Evolutionary conservation across 2,329 filamentous ascomycete species (phyloP), one percentile per base, ranked within the genome.

Genomic region (Xylariaceae sp.): DNA sequence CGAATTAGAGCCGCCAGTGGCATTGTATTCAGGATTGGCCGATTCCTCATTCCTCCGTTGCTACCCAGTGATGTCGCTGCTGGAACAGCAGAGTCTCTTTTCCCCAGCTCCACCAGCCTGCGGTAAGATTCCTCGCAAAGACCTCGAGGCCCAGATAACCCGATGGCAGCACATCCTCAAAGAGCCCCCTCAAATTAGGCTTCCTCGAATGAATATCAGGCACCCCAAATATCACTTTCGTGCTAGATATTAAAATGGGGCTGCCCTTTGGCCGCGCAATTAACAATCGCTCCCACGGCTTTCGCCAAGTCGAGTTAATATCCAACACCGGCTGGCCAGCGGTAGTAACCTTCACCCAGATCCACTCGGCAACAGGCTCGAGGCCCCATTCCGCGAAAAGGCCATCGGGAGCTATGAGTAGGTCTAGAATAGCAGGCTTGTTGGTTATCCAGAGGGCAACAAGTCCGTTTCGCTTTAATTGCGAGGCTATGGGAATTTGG

Each of bases 381-480:
- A 92, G 71, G 21, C 82, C 85, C 86, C 86, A 90, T 32, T 74
- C 69, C 6, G 79, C 76, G 59, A 92, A 86, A 2, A 92, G 59
- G 1, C 85, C 85, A 1, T 84, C 84, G 0, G 76, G 73, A 0
- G 75, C 74, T 0, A 71, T 75, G 49, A 84, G 67, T 12, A 90
- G 70, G 5, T 82, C 76, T 19, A 80, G 70, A 2, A 83, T 74
- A 19, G 81, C 74, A 2, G 78, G 70, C 58, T 85, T 88, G 70
- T 92, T 92, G 47, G 89, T 92, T 52, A 91, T 77, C 88, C 88
- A 92, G 18, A 92, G 71, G 16, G 80, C 87, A 0, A 92, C 79
- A 1, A 89, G 68, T 13, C 82, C 83, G 26, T 76, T 71, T 0
- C 71, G 61, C 10, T 73, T 71, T 19, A 89, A 74, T 43, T 79